Percentiles rank a stretch among this genome's conserved stretches.
These are phyloP conservation scores for Claviceps sp. DNA, from an alignment of 2,329 filamentous ascomycete genomes.

Conservation along the genomic window DNA sequence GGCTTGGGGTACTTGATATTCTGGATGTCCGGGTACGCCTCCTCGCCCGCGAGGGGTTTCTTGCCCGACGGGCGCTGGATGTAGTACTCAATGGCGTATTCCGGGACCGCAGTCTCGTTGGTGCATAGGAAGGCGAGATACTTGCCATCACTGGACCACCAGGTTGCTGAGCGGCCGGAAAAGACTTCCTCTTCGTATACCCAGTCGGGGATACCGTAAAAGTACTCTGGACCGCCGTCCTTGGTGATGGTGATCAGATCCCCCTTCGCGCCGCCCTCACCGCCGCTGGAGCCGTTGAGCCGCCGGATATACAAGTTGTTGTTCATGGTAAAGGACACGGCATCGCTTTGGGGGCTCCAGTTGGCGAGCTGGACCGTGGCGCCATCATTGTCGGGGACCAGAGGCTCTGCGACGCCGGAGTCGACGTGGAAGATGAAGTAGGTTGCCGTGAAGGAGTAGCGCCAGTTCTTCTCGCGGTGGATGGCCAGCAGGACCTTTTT, in stretches of 20 bases:
- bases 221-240: conserved; percentile 77
- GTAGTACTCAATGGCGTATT: conserved; percentile 90
- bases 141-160: conserved; percentile 88
- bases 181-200: conserved; percentile 69
- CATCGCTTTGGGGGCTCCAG: conserved; percentile 81
- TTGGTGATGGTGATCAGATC: conserved; percentile 61
- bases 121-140: conserved; percentile 86
- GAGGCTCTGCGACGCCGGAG: conserved; percentile 60
- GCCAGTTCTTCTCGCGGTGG: conserved; percentile 62
- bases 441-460: conserved; percentile 71
- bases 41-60: conserved; percentile 51
- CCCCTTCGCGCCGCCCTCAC: conserved; percentile 11
- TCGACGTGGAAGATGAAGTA: conserved; percentile 92
- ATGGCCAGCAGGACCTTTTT: conserved; percentile 77
- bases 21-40: conserved; percentile 79
- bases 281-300: conserved; percentile 25
- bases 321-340: conserved; percentile 74
- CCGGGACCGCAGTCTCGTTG: conserved; percentile 82
- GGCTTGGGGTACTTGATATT: conserved; percentile 97
- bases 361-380: conserved; percentile 67
- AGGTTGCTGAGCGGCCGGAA: conserved; percentile 65
- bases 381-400: conserved; percentile 55
- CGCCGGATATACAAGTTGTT: conserved; percentile 84
- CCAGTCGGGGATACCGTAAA: conserved; percentile 96
- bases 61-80: conserved; percentile 71